phyloP scores from a whole-genome alignment of 2,329 filamentous ascomycete genomes.

The Colletotrichum chlorophyti region DNA sequence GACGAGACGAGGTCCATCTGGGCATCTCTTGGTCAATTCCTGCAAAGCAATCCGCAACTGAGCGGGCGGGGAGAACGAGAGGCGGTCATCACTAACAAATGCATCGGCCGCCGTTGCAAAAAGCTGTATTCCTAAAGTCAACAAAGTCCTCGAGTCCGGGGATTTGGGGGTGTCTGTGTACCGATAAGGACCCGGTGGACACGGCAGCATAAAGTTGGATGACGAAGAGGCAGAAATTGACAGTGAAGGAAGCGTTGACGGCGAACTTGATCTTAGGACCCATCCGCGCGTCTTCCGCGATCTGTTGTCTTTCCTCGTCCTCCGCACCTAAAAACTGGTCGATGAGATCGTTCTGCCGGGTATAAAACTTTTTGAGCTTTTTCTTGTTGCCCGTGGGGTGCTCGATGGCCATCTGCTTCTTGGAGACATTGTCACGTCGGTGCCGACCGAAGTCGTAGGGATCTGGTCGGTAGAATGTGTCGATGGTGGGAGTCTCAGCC shows the following conservation, averaged over 20 bases:
- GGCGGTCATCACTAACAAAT: conserved; percentile 58
- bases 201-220: conserved; percentile 66
- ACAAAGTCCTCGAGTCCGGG: not conserved
- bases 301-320: conserved; percentile 59
- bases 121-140: conserved; percentile 41
- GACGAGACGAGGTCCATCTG: conserved; percentile 70
- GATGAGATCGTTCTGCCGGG: conserved; percentile 54
- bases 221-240: conserved; percentile 61
- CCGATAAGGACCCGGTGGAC: conserved; percentile 63
- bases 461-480: conserved; percentile 35
- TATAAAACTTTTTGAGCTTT: conserved; percentile 54
- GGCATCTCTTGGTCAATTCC: conserved; percentile 28
- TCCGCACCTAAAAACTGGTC: conserved; percentile 61
- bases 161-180: conserved; percentile 3
- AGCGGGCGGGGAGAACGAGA: not conserved
- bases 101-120: conserved; percentile 72
- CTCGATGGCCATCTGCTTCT: conserved; percentile 53
- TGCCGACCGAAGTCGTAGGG: conserved; percentile 48
- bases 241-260: conserved; percentile 56
- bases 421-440: conserved; percentile 46
- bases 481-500: conserved; percentile 10
- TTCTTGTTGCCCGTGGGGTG: conserved; percentile 52
- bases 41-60: not conserved
- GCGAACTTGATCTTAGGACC: conserved; percentile 59
- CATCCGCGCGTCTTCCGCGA: conserved; percentile 58